Conservation (phyloP, 345 rosid genomes). For the Bruguiera gymnorhiza region DNA sequence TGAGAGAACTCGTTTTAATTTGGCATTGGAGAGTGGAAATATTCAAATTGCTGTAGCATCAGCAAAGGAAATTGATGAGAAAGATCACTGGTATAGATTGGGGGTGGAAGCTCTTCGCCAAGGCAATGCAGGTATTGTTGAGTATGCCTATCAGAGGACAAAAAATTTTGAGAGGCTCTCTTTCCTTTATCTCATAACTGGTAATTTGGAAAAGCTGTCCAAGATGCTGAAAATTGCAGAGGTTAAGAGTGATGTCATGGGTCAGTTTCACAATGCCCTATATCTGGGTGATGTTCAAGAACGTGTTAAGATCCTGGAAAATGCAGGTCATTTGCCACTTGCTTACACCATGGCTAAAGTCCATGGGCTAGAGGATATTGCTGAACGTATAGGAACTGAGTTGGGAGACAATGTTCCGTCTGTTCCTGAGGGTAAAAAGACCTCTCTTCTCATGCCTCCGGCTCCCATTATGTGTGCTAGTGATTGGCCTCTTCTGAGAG, state of each 20-base stretch:
- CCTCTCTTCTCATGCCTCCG: constrained; percentile 80
- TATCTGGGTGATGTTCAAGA: constrained; percentile 87
- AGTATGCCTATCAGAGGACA: constrained; percentile 93
- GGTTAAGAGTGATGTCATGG: constrained; percentile 91
- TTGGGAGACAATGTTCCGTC: constrained; percentile 71
- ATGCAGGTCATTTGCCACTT: constrained; percentile 83
- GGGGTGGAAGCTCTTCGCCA: constrained; percentile 99
- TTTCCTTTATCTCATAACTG: constrained; percentile 85
- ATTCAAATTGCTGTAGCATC: constrained; percentile 94
- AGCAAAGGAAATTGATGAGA: constrained; percentile 92
- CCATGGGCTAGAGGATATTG: constrained; percentile 74
- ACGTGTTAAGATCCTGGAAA: constrained; percentile 84
- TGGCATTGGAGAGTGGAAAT: constrained; percentile 96
- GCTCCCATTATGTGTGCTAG: constrained; percentile 69
- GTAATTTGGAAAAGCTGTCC: constrained; percentile 75
- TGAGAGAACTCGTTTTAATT: constrained; percentile 84
- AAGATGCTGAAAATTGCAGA: constrained; percentile 95
- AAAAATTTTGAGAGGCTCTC: constrained; percentile 96
- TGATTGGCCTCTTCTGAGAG: constrained; percentile 98
- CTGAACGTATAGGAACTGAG: constrained; percentile 64
- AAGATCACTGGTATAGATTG: constrained; percentile 83
- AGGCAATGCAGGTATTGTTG: constrained; percentile 88
- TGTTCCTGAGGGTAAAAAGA: constrained; percentile 63
- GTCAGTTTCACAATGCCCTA: constrained; percentile 90
- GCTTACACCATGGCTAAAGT: constrained; percentile 79